Base-by-base conservation (phyloP, 352 stramenopile genomes). In the Phytophthora macrochlamydospora region DNA sequence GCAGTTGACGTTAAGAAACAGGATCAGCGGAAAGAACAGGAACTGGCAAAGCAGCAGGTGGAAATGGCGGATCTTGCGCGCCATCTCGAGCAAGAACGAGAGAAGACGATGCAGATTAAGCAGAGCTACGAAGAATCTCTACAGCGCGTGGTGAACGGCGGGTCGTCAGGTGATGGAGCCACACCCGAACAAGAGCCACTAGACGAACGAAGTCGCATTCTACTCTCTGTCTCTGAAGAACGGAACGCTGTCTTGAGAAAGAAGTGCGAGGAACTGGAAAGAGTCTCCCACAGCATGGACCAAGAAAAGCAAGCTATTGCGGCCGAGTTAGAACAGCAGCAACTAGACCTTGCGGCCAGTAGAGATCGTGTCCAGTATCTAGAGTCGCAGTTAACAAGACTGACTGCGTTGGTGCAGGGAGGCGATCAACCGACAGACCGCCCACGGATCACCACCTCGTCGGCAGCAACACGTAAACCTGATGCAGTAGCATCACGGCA, bases 1-100 rank as follows among this genome's bases (percentile, higher is more conserved):
- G 86, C 89, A n/a, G 85, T 96, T 0, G 81, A 94, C 58, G 82
- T 93, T 50, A 93, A 93, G 58, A 95, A 94, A 56, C 79, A 94
- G 56, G 85, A 94, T n/a, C 83, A 94, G 51, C 62, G 73, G 3
- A 94, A 90, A 55, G 87, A 95, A 48, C 83, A 91, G 44, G 80
- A 93, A 31, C 65, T 94, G 50, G 78, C 81, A 7, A 93, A 90
- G 51, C 76, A 90, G 37, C 75, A 92, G 57, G 81, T 94, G 14
- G 81, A 91, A 55, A 81, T 93, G 59, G 73, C 50, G 8, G 86
- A 95, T 28, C 74, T 94, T 53, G 56, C 67, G 30, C 76, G 61
- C 38, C 62, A 79, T 45, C 69, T 95, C 14, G 83, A 94, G 54
- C 81, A 91, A 64, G 80, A 93, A 58, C 81, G 86, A 51, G 78